These are phyloP conservation scores for Nectriaceae sp. DNA, from an alignment of 2,329 filamentous ascomycete species.

Conservation along the genomic window DNA sequence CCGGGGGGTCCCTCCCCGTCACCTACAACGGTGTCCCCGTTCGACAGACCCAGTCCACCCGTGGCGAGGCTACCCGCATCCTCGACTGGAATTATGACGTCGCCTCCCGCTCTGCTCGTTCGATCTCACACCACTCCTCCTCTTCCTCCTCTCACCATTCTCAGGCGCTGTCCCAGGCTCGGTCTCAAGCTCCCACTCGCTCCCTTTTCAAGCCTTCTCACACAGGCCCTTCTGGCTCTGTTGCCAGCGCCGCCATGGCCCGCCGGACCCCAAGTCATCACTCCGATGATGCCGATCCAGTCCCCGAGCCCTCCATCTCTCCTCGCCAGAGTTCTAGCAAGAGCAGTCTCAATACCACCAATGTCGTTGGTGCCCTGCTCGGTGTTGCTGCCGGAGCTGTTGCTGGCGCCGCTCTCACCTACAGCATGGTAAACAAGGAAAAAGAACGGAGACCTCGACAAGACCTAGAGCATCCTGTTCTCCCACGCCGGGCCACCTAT, in stretches of 20 bases:
- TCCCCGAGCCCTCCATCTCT: slow-evolving; percentile 20
- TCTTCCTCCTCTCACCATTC: slow-evolving; percentile 20
- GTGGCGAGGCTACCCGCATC: slow-evolving; percentile 45
- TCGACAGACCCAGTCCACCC: slow-evolving; percentile 2
- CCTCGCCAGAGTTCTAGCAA: slow-evolving; percentile 39
- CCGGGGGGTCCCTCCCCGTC: slow-evolving; percentile 2
- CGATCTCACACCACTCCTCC: slow-evolving; percentile 25
- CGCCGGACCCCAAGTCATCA: slow-evolving; percentile 20
- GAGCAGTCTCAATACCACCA: slow-evolving; percentile 56
- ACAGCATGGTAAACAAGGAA: slow-evolving; percentile 61
- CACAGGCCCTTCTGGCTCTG: slow-evolving; percentile 22
- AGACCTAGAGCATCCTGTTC: slow-evolving; percentile 41
- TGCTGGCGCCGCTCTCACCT: slow-evolving; percentile 64
- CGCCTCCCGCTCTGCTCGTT: slow-evolving; percentile 23
- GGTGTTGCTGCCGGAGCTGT: slow-evolving; percentile 71
- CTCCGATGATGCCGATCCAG: slow-evolving; percentile 17
- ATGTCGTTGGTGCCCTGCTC: slow-evolving; percentile 73
- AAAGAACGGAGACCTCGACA: slow-evolving; percentile 48
- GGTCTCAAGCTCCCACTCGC: slow-evolving; percentile 16
- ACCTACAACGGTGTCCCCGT: not conserved
- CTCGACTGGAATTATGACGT: slow-evolving; percentile 53
- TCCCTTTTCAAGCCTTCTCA: slow-evolving; percentile 11
- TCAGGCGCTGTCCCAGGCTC: slow-evolving; percentile 16
- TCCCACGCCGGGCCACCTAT: slow-evolving; percentile 49
- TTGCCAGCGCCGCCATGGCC: slow-evolving; percentile 24